Base-by-base conservation (phyloP, 257 asterid genomes). In the Rehmannia glutinosa region DNA sequence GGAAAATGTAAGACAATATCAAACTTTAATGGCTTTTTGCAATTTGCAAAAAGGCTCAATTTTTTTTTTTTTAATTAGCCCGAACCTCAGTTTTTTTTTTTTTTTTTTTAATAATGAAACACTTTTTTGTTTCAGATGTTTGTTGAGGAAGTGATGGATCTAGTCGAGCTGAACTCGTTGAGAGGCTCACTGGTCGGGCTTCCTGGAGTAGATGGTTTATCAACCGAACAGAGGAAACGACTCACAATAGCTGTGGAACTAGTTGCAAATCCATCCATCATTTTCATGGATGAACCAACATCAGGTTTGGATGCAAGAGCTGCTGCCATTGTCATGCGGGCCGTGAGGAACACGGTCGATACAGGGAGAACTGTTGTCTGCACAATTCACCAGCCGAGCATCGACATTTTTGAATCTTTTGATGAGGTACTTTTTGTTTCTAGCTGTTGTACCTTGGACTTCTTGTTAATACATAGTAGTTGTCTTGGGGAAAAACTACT, bases 281-380 rank as follows among this genome's bases (percentile, higher is more conserved):
- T 86, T 69, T 86, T 86, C 87, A 86, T 86, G 94, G 94, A 84
- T 39, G 94, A 86, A 17, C 94, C 94, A 16, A 86, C 94, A 3
- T 82, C 94, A 1, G 90, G 94, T 30, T 73, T 86, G 41, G 94
- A 86, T 43, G 94, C 94, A 61, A 73, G 94, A 68, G 88, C 94
- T 50, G 90, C 94, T 32, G 94, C 93, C 16, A 83, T 86, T 38
- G 90, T 86, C 35, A 86, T 86, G 93, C 82, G 90, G 10, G 85
- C 94, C 27, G 90, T 86, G 27, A 69, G 94, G 70, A 86, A 86
- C 64, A 84, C 94, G 0, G 94, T 86, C 25, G 88, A 84, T 60
- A 86, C 93, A 0, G 90, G 93, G 20, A 74, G 93, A n/a, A n/a
- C n/a, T n/a, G n/a, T n/a, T n/a, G n/a, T n/a, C n/a, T n/a, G n/a